Evolutionary conservation across 2,329 filamentous ascomycete genomes (phyloP).

Genomic region (Plenodomus biglobosus): DNA sequence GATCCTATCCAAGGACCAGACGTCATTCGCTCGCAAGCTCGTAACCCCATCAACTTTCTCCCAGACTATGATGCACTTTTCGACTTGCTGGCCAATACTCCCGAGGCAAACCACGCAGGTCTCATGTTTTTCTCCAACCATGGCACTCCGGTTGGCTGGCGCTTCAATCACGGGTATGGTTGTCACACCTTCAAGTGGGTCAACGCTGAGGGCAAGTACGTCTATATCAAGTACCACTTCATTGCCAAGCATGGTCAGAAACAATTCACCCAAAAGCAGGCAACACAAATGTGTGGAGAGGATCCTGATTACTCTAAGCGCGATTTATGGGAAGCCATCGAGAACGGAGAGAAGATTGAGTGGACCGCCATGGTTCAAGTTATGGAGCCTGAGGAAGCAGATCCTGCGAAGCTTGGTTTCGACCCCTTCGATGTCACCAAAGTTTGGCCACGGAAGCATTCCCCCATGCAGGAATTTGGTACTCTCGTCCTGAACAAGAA

Average conservation of each 20-base stretch:
- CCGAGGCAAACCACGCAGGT: conserved; percentile 52
- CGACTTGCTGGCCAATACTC: conserved; percentile 53
- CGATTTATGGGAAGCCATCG: conserved; percentile 50
- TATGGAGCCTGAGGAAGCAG: conserved; percentile 51
- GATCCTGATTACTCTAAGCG: conserved; percentile 56
- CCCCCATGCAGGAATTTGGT: conserved; percentile 55
- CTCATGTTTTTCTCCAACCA: conserved; percentile 56
- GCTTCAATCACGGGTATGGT: conserved; percentile 46
- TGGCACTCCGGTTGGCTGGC: conserved; percentile 53
- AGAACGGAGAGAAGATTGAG: conserved; percentile 46
- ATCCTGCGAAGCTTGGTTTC: conserved; percentile 54
- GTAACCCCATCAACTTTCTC: conserved; percentile 53
- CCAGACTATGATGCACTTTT: conserved; percentile 54
- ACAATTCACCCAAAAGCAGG: conserved; percentile 51
- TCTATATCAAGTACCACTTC: conserved; percentile 57
- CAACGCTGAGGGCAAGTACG: conserved; percentile 52
- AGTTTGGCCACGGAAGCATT: conserved; percentile 53
- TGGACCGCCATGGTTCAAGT: conserved; percentile 52
- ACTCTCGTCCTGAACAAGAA: conserved; percentile 57
- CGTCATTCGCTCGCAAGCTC: conserved; percentile 52
- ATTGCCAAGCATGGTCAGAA: conserved; percentile 52
- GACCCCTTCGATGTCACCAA: conserved; percentile 59
- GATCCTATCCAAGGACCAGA: conserved; percentile 53
- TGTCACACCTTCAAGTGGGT: conserved; percentile 54
- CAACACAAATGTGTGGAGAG: conserved; percentile 50